phyloP scores from a whole-genome alignment of 108 stramenopile species.

The Nannochloropsis granulata region DNA sequence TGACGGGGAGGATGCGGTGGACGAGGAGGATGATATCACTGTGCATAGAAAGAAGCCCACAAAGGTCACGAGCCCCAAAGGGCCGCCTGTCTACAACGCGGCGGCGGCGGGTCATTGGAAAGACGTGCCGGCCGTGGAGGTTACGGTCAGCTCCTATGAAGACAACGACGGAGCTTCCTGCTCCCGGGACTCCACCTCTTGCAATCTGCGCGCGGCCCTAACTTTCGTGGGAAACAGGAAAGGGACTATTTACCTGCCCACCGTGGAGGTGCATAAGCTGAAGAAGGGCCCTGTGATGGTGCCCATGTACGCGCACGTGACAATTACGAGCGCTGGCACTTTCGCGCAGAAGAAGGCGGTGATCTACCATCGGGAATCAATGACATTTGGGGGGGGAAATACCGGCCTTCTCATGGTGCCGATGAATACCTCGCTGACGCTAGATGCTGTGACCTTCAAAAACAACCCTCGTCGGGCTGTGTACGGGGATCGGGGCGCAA shows the following conservation, averaged over 20 bases:
- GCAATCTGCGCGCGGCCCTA: neutral
- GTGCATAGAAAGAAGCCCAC: neutral
- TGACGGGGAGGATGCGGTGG: neutral
- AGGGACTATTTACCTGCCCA: neutral
- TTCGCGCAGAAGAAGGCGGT: neutral
- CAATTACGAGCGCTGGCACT: neutral
- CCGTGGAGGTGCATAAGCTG: neutral
- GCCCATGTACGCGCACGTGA: neutral
- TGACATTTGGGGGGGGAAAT: neutral
- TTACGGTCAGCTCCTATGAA: neutral
- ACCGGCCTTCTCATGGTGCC: neutral
- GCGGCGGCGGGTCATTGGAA: neutral
- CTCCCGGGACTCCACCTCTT: neutral
- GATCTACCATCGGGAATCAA: neutral
- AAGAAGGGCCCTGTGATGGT: neutral
- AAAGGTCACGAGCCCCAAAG: neutral
- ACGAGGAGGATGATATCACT: neutral
- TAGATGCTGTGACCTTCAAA: neutral
- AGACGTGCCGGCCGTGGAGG: neutral
- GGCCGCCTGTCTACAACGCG: neutral
- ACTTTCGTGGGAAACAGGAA: neutral
- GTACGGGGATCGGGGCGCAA: neutral
- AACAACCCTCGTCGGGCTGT: neutral
- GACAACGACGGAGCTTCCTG: neutral
- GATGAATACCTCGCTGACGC: neutral